Evolutionary conservation across 345 rosid genomes (phyloP).

Genomic region (Tarenaya hassleriana): DNA sequence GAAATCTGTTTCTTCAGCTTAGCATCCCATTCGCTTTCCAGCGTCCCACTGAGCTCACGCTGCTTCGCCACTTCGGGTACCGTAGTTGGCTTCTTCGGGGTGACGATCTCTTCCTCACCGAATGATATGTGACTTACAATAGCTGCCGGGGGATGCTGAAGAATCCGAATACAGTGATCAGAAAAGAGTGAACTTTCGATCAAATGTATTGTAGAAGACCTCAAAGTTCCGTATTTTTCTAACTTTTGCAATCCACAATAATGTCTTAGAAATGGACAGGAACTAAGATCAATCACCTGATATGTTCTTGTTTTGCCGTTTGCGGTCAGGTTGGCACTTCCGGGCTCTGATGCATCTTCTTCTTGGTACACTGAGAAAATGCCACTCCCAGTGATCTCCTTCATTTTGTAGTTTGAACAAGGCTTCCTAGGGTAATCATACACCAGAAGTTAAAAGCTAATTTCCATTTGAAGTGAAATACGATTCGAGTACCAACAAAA

Average conservation of each 20-base stretch:
- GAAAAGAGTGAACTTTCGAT: background rate
- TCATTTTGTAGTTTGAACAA: slow-evolving; percentile 87
- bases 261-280: background rate
- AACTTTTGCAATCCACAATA: background rate
- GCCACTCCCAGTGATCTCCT: slow-evolving; percentile 92
- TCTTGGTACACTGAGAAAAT: slow-evolving; percentile 67
- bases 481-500: too few species aligned
- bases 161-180: slow-evolving; percentile 3
- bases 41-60: slow-evolving; percentile 80
- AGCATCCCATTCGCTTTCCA: slow-evolving; percentile 50
- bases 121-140: slow-evolving; percentile 83
- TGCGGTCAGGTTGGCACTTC: slow-evolving; percentile 40
- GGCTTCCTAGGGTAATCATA: slow-evolving; percentile 52
- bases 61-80: slow-evolving; percentile 89
- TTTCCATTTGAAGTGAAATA: too few species aligned
- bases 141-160: slow-evolving; percentile 78
- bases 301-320: slow-evolving; percentile 57
- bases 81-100: slow-evolving; percentile 65
- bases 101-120: slow-evolving; percentile 61
- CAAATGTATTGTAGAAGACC: too few species aligned
- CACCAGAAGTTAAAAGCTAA: background rate
- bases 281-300: slow-evolving; percentile 43
- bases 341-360: slow-evolving; percentile 42
- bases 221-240: too few species aligned
- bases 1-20: slow-evolving; percentile 74